phyloP scores from a whole-genome alignment of 2,329 filamentous ascomycete species.

The Exophiala xenobiotica region DNA sequence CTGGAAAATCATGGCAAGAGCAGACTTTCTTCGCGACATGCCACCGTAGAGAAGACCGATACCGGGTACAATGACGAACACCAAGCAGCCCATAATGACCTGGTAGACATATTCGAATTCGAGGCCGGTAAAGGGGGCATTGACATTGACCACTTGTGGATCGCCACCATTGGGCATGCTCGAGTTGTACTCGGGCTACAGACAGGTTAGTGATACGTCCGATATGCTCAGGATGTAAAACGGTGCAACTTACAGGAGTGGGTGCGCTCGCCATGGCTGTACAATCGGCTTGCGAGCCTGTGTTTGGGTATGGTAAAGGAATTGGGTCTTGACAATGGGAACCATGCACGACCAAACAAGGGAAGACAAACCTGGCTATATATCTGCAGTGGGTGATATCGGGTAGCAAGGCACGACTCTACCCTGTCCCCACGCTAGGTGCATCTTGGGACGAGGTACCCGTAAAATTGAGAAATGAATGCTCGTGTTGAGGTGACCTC shows the following conservation, averaged over 20 bases:
- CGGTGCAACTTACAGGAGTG: constrained; percentile 9
- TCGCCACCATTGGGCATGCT: constrained; percentile 55
- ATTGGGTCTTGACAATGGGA: no score
- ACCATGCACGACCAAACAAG: no score
- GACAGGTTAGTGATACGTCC: neutral
- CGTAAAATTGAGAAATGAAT: neutral
- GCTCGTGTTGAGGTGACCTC: neutral
- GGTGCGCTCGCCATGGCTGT: constrained; percentile 17
- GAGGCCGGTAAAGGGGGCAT: constrained; percentile 57
- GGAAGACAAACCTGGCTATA: no score
- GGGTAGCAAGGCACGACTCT: neutral
- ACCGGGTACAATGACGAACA: constrained; percentile 67
- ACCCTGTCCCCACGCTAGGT: constrained; percentile 16
- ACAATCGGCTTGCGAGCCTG: neutral
- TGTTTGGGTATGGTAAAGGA: neutral
- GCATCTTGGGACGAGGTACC: constrained; percentile 4
- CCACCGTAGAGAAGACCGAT: constrained; percentile 66
- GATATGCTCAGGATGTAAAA: neutral
- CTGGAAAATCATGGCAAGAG: constrained; percentile 63
- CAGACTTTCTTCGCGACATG: constrained; percentile 61
- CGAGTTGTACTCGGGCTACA: constrained; percentile 34
- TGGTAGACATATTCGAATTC: constrained; percentile 64
- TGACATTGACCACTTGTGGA: constrained; percentile 54
- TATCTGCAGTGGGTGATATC: no score
- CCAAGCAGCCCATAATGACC: constrained; percentile 58